Base-by-base conservation (phyloP, 108 stramenopile species). In the Asterionellopsis glacialis region DNA sequence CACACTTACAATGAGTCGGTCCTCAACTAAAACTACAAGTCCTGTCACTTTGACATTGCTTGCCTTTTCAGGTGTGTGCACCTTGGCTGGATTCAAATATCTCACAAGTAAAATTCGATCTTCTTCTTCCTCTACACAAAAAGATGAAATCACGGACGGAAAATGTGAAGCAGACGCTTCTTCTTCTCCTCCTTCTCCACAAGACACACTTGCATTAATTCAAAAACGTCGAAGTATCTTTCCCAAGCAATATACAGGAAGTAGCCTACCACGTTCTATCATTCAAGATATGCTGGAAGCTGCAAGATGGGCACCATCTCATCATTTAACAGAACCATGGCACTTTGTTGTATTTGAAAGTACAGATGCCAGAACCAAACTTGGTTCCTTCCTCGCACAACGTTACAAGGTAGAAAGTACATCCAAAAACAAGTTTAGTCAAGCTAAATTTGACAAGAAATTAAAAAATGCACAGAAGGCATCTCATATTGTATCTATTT, bases 261-360 rank as follows among this genome's bases (percentile, higher is more conserved):
- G 61, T 19, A 3, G 55, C 11, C 59, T 70, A 11, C 64, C 58
- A 14, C 38, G 55, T 42, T 24, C 19, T 25, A 55, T 69, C 41
- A 48, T 70, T 4, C 27, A 70, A 24, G 74, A 75, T 48, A 70
- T 75, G 69, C 38, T 76, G 18, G 70, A 76, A 48, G 67, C 70
- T 24, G 65, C 70, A 40, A 40, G 53, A 25, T 76, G 69, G 69
- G 75, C 75, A 23, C 75, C 75, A 11, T 67, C 41, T 47, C 75
- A 76, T 52, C 47, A 67, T 14, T 42, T 76, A 24, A 76, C 75
- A 0, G 56, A 76, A 65, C 69, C 75, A 4, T 76, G 70, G 70
- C 48, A 57, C 38, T 76, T 76, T 58, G 49, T 63, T 33, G 69
- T 75, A 9, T 67, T 63, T 38, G 64, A 66, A 62, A 67, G 61